These are phyloP conservation scores for Chlamydomonas sphaeroides DNA, from an alignment of 139 green algal genomes.

Conservation along the genomic window DNA sequence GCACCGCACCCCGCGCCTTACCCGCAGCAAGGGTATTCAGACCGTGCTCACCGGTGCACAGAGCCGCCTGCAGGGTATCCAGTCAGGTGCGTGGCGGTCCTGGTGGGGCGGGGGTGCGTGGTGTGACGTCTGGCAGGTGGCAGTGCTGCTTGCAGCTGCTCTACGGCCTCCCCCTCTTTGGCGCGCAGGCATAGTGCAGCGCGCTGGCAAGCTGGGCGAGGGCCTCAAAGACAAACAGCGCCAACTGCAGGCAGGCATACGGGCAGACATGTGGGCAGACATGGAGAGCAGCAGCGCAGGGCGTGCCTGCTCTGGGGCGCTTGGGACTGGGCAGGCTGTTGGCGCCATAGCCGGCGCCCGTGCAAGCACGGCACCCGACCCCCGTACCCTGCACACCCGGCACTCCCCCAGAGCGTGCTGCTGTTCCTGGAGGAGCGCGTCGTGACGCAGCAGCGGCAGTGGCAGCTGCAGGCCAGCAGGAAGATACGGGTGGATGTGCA, in stretches of 20 bases:
- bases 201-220: neutral
- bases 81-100: slow-evolving; percentile 25
- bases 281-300: neutral
- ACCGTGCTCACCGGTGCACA: slow-evolving; percentile 10
- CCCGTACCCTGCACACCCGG: neutral
- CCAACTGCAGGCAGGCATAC: slow-evolving; percentile 15
- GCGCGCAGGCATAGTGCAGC: slow-evolving; percentile 1
- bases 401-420: slow-evolving; percentile 21
- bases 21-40: slow-evolving; percentile 26
- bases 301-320: neutral
- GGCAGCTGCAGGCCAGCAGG: slow-evolving; percentile 46
- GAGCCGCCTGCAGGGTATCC: slow-evolving; percentile 32
- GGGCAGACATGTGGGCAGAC: too few relatives aligned
- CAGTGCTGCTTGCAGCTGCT: neutral
- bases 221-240: slow-evolving; percentile 20
- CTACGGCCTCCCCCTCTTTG: too few relatives aligned
- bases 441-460: slow-evolving; percentile 26
- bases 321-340: too few relatives aligned
- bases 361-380: too few relatives aligned
- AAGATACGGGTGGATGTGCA: slow-evolving; percentile 64
- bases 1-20: neutral
- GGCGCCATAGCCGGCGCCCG: too few relatives aligned
- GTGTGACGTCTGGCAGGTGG: too few relatives aligned
- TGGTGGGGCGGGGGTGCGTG: too few relatives aligned
- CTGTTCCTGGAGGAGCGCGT: slow-evolving; percentile 29